Evolutionary conservation across 2,329 filamentous ascomycete genomes (phyloP).

Genomic region (Phoma herbarum): DNA sequence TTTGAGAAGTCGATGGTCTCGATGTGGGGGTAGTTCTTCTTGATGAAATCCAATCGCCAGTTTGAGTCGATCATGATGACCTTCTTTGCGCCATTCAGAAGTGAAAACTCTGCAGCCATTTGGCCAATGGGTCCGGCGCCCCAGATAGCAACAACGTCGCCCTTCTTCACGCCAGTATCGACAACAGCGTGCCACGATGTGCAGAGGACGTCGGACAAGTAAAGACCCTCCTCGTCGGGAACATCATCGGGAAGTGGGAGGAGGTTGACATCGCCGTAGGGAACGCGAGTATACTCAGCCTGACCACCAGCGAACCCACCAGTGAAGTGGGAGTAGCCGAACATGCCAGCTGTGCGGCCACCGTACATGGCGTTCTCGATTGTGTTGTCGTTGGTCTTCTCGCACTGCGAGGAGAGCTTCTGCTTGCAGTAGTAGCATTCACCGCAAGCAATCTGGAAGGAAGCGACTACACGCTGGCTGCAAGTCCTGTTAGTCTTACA

Average conservation of each 20-base stretch:
- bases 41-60: conserved; percentile 74
- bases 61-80: conserved; percentile 83
- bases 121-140: conserved; percentile 88
- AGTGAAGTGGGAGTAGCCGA: conserved; percentile 73
- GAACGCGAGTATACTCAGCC: conserved; percentile 85
- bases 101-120: conserved; percentile 73
- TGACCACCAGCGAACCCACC: conserved; percentile 89
- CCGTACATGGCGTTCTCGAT: conserved; percentile 80
- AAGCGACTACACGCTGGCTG: conserved; percentile 75
- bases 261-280: conserved; percentile 81
- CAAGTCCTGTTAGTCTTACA: conserved; percentile 29
- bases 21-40: conserved; percentile 70
- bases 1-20: conserved; percentile 75
- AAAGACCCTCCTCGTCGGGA: conserved; percentile 84
- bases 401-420: conserved; percentile 81
- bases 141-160: conserved; percentile 83
- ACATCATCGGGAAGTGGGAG: conserved; percentile 80
- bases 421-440: conserved; percentile 80
- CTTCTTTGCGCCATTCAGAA: conserved; percentile 75
- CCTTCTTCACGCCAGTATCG: conserved; percentile 80
- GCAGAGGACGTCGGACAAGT: conserved; percentile 79
- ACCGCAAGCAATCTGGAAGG: conserved; percentile 80
- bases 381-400: conserved; percentile 78
- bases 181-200: conserved; percentile 86
- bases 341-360: conserved; percentile 73